Base-by-base conservation (phyloP, 2,329 filamentous ascomycete genomes). In the Cytospora piceae region DNA sequence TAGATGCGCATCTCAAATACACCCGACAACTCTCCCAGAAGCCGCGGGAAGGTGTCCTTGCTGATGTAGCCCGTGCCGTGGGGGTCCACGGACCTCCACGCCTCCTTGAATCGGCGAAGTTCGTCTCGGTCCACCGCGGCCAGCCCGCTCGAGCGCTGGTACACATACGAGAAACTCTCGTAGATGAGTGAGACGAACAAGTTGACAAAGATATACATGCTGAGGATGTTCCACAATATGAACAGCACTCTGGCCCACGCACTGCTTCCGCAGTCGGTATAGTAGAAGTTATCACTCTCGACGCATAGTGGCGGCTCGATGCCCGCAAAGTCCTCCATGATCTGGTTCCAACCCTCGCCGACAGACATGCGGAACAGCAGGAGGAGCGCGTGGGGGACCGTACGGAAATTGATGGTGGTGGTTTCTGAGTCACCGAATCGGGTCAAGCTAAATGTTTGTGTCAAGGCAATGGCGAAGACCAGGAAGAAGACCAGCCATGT, bases 181-280 rank as follows among this genome's bases (percentile, higher is more conserved):
- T 96, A 99, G 71, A 99, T 99, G 76, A 99, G 88, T 58, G 95
- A 99, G 66, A 99, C 94, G 77, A 99, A 99, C 74, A 99, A 81
- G 74, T 94, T 97, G 74, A 98, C 94, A 74, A 99, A 99, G 73
- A 99, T 96, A 79, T 99, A 99, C 95, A 99, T 99, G 90, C 94
- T 98, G 78, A 99, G 85, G 73, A 99, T 94, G 81, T 99, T 99
- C 95, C 95, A 99, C 5, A 90, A 87, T 65, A 98, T 93, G 80
- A 99, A 99, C 12, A 99, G 82, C 39, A 89, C 87, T 60, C 93
- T 85, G 9, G 95, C 93, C 93, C 95, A 99, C 49, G 88, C 85
- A 59, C 88, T 86, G 78, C 94, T 97, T 66, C 95, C 95, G 74
- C 95, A 99, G 78, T 99, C 96, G 72, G 93, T 95, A 52, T 91